Conservation (phyloP, 805 yeast species). For the Candida sphagnicola region DNA sequence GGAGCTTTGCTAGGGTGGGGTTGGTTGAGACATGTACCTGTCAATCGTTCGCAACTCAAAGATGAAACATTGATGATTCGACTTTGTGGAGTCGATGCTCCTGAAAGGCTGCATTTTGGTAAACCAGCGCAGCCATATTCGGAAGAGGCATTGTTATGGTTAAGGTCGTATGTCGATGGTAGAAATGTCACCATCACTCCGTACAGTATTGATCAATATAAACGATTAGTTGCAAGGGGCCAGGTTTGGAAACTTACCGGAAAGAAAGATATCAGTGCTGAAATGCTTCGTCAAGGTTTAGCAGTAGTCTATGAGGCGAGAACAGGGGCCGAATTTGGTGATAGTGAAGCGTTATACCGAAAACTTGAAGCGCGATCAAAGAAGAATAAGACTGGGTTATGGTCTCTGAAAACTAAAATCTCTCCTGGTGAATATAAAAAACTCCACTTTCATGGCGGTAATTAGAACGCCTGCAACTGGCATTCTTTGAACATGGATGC, state of each 20-base stretch:
- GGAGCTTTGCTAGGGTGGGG: constrained; percentile 91
- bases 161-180: constrained; percentile 61
- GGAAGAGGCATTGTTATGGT: constrained; percentile 81
- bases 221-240: constrained; percentile 80
- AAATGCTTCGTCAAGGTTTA: constrained; percentile 80
- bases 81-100: constrained; percentile 93
- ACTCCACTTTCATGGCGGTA: constrained; percentile 23
- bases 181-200: constrained; percentile 72
- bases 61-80: constrained; percentile 76
- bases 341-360: constrained; percentile 57
- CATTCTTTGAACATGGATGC: too few relatives aligned
- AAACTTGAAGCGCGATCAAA: constrained; percentile 60
- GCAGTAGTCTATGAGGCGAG: constrained; percentile 88
- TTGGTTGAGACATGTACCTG: constrained; percentile 72
- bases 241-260: constrained; percentile 57
- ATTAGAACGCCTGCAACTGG: too few relatives aligned
- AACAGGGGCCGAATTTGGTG: constrained; percentile 81
- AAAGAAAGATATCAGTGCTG: constrained; percentile 74
- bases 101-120: constrained; percentile 93
- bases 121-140: constrained; percentile 86
- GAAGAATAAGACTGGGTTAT: constrained; percentile 57
- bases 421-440: constrained; percentile 83
- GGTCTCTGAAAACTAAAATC: constrained; percentile 50
- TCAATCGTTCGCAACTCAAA: constrained; percentile 41
- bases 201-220: constrained; percentile 80